phyloP scores from a whole-genome alignment of 345 rosid species.

The Salix udensis region DNA sequence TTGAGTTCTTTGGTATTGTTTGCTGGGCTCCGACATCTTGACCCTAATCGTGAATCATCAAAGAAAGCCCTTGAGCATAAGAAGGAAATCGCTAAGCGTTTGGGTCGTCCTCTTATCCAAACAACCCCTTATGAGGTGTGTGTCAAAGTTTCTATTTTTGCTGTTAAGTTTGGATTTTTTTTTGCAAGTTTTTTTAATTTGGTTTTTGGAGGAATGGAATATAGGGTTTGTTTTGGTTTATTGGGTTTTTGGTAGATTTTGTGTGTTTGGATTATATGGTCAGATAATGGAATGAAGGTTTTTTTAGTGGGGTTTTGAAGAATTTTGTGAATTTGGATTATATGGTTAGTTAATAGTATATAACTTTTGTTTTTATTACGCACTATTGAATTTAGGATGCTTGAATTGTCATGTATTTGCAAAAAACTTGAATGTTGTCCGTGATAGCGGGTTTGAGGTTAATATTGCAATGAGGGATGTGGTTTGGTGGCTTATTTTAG shows the following conservation, averaged over 20 bases:
- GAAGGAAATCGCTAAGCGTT: constrained; percentile 83
- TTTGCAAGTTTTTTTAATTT: neutral
- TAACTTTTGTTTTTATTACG: neutral
- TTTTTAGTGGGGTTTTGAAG: neutral
- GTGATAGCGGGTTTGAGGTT: neutral
- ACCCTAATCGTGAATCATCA: constrained; percentile 87
- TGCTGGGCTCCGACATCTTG: constrained; percentile 80
- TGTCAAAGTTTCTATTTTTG: neutral
- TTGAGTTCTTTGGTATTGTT: constrained; percentile 78
- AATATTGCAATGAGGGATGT: neutral
- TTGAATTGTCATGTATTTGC: neutral
- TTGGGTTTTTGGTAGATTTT: neutral
- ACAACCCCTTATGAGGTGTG: constrained; percentile 91
- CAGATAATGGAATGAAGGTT: neutral
- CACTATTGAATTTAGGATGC: neutral
- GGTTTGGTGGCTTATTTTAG: neutral
- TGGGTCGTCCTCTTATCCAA: constrained; percentile 83
- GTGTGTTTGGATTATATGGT: neutral
- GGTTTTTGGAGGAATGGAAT: neutral
- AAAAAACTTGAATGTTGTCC: neutral
- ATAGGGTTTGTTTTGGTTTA: neutral
- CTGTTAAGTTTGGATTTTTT: neutral
- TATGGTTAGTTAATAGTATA: neutral
- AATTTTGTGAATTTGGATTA: neutral
- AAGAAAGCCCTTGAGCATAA: constrained; percentile 89